Percentiles rank a stretch among this genome's conserved stretches.
These are phyloP conservation scores for Wickerhamiella brachini DNA, from an alignment of 805 yeast species.

Conservation along the genomic window DNA sequence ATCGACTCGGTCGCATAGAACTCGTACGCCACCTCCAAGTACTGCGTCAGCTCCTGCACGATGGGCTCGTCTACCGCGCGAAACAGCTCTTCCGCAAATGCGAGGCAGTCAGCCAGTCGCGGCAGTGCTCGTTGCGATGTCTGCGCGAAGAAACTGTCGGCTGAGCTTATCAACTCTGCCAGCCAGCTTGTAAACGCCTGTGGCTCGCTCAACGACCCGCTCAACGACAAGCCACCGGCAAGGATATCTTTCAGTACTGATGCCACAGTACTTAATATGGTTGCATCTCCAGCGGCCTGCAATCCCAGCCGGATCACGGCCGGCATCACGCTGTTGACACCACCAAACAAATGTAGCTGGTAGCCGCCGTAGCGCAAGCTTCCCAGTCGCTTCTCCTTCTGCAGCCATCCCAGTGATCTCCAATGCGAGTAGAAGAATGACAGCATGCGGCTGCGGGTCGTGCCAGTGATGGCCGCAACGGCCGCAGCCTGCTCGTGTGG, in stretches of 20 bases:
- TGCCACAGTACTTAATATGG: not conserved
- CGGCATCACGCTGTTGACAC: not conserved
- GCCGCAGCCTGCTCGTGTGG: not conserved
- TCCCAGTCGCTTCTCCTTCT: not conserved
- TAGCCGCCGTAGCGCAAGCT: not conserved
- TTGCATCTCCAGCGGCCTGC: not conserved
- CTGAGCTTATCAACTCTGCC: not conserved
- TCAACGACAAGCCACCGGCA: not conserved
- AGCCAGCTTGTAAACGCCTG: not conserved
- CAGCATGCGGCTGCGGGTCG: not conserved
- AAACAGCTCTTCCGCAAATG: not conserved
- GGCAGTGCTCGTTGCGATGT: not conserved
- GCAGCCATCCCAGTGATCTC: not conserved
- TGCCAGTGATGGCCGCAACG: not conserved
- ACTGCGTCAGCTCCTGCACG: not conserved
- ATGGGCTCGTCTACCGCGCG: not conserved
- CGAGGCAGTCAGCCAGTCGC: not conserved
- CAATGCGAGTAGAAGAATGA: not conserved
- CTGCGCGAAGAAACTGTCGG: not conserved
- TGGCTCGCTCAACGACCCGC: not conserved
- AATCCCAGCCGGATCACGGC: not conserved
- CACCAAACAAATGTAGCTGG: not conserved
- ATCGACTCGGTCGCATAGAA: not conserved
- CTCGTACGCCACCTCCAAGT: not conserved
- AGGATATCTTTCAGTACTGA: not conserved